Conservation (phyloP, 805 yeast species). For the Lipomyces spencermartinsiae region DNA sequence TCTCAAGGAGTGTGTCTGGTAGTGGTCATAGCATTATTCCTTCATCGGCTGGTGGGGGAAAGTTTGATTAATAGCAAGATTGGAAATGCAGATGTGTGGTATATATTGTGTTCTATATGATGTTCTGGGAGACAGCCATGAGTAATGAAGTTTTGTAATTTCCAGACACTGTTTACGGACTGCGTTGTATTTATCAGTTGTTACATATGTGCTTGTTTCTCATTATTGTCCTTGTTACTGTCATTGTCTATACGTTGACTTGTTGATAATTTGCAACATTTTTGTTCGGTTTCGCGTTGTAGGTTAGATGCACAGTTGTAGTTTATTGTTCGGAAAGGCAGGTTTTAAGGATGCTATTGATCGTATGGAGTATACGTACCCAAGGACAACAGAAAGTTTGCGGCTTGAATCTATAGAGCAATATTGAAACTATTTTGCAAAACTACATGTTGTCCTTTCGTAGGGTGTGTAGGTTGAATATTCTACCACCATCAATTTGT, state of each 20-base stretch:
- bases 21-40: slow-evolving; percentile 2
- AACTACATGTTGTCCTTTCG: no score
- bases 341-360: neutral
- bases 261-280: slow-evolving; percentile 1
- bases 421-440: no score
- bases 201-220: neutral
- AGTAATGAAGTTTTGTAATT: neutral
- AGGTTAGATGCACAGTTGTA: neutral
- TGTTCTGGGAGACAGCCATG: neutral
- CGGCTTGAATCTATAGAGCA: no score
- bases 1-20: slow-evolving; percentile 23
- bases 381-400: no score
- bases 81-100: neutral
- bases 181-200: slow-evolving; percentile 2
- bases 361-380: no score
- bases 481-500: no score
- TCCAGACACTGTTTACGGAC: neutral
- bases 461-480: no score
- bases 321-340: neutral
- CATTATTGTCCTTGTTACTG: neutral
- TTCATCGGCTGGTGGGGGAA: slow-evolving; percentile 9
- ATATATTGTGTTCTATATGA: neutral
- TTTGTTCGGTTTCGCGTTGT: neutral
- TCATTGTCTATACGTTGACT: neutral
- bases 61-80: slow-evolving; percentile 15